Percentiles rank a stretch among this genome's conserved stretches.
phyloP scores from a whole-genome alignment of 2,329 filamentous ascomycete species.

The Bipolaris sorokiniana region DNA sequence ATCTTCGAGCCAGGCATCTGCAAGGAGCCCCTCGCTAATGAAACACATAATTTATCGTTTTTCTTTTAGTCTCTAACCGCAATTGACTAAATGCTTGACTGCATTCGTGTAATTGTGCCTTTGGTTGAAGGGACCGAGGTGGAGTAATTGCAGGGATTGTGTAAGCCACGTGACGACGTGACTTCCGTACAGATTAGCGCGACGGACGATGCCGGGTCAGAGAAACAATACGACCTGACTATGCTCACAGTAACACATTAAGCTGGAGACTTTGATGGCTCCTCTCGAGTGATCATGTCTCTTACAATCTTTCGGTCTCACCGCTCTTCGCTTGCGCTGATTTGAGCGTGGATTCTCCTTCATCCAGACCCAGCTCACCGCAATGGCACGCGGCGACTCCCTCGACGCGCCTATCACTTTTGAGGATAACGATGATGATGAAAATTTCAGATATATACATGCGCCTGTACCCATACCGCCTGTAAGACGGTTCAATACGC shows the following conservation, averaged over 20 bases:
- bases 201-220: constrained; percentile 1
- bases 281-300: not conserved
- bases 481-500: not conserved
- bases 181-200: constrained; percentile 8
- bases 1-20: constrained; percentile 1
- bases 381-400: constrained; percentile 12
- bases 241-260: not conserved
- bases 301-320: not conserved
- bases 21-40: constrained; percentile 3
- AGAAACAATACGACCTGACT: not conserved
- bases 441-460: not conserved
- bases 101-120: not conserved
- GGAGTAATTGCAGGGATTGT: constrained; percentile 5
- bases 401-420: constrained; percentile 11
- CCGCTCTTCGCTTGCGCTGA: constrained; percentile 2
- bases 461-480: not conserved
- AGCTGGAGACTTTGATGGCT: not conserved
- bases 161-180: constrained; percentile 15
- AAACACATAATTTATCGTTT: constrained; percentile 5
- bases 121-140: not conserved
- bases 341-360: not conserved
- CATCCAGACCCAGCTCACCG: not conserved
- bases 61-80: not conserved
- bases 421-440: constrained; percentile 1
- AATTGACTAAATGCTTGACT: not conserved